phyloP scores from a whole-genome alignment of 495 filamentous ascomycete genomes.

The Margaritispora aquatica region DNA sequence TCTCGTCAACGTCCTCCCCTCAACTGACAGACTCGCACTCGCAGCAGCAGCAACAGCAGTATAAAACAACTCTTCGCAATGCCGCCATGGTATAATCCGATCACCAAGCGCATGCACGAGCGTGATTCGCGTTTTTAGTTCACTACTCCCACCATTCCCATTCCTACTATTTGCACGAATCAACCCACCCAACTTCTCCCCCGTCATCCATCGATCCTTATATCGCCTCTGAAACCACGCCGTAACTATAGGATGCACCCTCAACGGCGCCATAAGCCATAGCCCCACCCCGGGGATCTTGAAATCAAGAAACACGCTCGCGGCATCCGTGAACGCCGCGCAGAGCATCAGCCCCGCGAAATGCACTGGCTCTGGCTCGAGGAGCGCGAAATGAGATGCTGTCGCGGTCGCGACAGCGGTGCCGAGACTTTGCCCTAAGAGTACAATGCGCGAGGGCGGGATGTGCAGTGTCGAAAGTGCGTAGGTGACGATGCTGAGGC shows the following conservation, averaged over 20 bases:
- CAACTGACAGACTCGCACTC: too few relatives aligned
- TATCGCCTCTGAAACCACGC: constrained; percentile 12
- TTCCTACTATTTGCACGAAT: too few relatives aligned
- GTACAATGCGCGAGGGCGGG: constrained; percentile 54
- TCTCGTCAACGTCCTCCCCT: background rate
- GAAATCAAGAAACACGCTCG: constrained; percentile 57
- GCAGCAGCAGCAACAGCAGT: background rate
- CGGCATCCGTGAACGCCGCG: constrained; percentile 58
- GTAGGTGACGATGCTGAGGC: constrained; percentile 52
- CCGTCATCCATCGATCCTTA: constrained; percentile 3
- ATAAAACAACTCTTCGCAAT: background rate
- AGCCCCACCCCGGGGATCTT: constrained; percentile 57
- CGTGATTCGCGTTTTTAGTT: background rate
- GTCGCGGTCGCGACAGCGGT: constrained; percentile 63
- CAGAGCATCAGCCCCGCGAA: constrained; percentile 56
- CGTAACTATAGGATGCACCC: constrained; percentile 26
- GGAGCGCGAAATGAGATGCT: constrained; percentile 35
- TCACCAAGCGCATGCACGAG: background rate
- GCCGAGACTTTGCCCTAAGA: constrained; percentile 66
- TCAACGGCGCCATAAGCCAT: constrained; percentile 60
- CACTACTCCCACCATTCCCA: too few relatives aligned
- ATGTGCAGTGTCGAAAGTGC: constrained; percentile 43
- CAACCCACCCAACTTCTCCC: too few relatives aligned
- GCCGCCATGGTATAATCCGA: background rate
- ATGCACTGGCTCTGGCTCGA: constrained; percentile 18